phyloP scores from a whole-genome alignment of 1,284 basidiomycete genomes.

The Cystobasidiaceae sp. region DNA sequence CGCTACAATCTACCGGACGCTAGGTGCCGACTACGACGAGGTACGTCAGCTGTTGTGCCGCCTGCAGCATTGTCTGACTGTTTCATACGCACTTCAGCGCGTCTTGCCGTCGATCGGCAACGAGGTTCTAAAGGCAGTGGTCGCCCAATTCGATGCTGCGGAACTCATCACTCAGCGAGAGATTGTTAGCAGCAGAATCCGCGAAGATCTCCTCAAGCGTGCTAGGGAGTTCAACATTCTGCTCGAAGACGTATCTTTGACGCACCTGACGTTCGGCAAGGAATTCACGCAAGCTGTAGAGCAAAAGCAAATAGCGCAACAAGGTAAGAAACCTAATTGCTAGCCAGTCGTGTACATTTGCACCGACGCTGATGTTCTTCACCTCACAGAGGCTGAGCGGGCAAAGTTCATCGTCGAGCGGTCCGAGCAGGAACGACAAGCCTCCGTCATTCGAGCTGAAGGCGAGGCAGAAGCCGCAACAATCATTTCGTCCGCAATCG shows the following conservation, averaged over 20 bases:
- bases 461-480: constrained; percentile 95
- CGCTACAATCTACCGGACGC: constrained; percentile 86
- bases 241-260: constrained; percentile 98
- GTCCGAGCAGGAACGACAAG: constrained; percentile 97
- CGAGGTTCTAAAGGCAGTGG: constrained; percentile 95
- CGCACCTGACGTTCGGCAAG: constrained; percentile 56
- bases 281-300: constrained; percentile 77
- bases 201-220: constrained; percentile 84
- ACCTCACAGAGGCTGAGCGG: constrained; percentile 77
- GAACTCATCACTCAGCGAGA: constrained; percentile 73
- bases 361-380: not conserved
- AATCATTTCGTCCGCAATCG: constrained; percentile 86
- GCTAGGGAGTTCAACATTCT: constrained; percentile 95
- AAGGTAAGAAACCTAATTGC: too few species aligned
- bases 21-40: constrained; percentile 96
- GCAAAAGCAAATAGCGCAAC: constrained; percentile 95
- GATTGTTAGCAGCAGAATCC: constrained; percentile 82
- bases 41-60: constrained; percentile 1
- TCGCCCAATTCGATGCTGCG: constrained; percentile 97
- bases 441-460: constrained; percentile 93
- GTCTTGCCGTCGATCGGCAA: constrained; percentile 65
- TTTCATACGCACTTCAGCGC: constrained; percentile 24
- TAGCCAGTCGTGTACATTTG: too few species aligned
- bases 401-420: constrained; percentile 99
- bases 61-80: not conserved